phyloP scores from a whole-genome alignment of 805 yeast species.

The Blastobotrys attinorum region DNA sequence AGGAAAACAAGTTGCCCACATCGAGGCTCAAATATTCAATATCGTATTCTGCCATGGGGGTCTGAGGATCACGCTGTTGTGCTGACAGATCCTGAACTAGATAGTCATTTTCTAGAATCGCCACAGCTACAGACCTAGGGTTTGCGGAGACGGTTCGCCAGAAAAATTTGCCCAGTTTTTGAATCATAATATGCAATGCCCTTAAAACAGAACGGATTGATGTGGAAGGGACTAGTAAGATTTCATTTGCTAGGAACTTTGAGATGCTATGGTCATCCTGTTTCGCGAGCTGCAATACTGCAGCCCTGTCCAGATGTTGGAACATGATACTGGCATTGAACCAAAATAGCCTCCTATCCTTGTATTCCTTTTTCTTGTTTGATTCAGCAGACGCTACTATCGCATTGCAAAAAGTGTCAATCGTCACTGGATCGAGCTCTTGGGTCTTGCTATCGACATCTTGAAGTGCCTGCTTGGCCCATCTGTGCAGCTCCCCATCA shows the following conservation, averaged over 20 bases:
- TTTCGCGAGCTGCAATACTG: neutral
- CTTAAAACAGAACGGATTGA: neutral
- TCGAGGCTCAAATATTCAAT: neutral
- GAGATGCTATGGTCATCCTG: constrained; percentile 1
- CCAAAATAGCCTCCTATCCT: constrained; percentile 1
- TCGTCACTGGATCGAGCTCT: neutral
- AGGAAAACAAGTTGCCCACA: neutral
- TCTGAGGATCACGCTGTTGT: neutral
- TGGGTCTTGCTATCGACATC: neutral
- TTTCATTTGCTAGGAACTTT: neutral
- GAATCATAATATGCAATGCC: neutral
- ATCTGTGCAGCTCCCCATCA: constrained; percentile 5
- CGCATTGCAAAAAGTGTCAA: neutral
- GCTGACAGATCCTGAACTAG: neutral
- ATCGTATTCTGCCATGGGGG: constrained; percentile 2
- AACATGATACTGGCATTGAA: neutral
- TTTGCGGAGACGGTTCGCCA: neutral
- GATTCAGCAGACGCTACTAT: neutral
- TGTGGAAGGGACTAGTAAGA: neutral
- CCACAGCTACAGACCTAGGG: neutral
- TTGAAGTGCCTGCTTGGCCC: constrained; percentile 8
- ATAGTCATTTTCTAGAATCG: neutral
- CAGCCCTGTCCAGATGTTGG: neutral
- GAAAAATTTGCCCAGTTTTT: neutral
- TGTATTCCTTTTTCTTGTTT: constrained; percentile 1